Base-by-base conservation (phyloP, 208 protist species). In the Leishmania guyanensis region DNA sequence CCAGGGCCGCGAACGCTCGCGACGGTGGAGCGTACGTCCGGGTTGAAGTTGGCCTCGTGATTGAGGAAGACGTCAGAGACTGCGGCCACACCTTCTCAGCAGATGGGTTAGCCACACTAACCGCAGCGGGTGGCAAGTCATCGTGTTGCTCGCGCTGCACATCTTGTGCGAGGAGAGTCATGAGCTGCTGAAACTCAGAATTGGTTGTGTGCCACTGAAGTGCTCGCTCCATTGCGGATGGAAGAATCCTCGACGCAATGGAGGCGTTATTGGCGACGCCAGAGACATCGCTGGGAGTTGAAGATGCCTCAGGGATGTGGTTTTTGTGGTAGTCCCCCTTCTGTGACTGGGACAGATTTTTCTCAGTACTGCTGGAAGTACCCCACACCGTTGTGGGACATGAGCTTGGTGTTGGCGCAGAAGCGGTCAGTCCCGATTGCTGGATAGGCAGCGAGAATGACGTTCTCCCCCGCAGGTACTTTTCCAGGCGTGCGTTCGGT, bases 1-100 rank as follows among this genome's bases (percentile, higher is more conserved):
- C 89, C 64, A 94, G 77, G 5, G 93, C 86, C 10, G 86, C 69
- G 71, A 97, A 95, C 22, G 75, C 95, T n/a, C 81, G 83, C 12
- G 87, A 70, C 50, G 88, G 86, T 10, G 84, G 82, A 51, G 74
- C 82, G 53, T 88, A 85, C 53, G 80, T 78, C 33, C 53, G 36
- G 4, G 56, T 12, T 53, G 48, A 36, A 33, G 51, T 51, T 50
- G 39, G 26, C 9, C 29, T 43, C 26, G 50, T 46, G 22, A 36
- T 29, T 12, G 33, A 48, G 22, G 26, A 69, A 10, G 71, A 53
- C 69, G 69, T 6, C 51, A 65, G 3, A 39, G 17, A 43, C 33
- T 5, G 22, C 51, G 50, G 29, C n/a, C 46, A 5, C 4, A 2
- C 26, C 20, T 9, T n/a, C 53, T 51, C 74, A 0, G 74, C 53